Evolutionary conservation across 306 rosid genomes (phyloP).

Genomic region (Cucumis hystrix): DNA sequence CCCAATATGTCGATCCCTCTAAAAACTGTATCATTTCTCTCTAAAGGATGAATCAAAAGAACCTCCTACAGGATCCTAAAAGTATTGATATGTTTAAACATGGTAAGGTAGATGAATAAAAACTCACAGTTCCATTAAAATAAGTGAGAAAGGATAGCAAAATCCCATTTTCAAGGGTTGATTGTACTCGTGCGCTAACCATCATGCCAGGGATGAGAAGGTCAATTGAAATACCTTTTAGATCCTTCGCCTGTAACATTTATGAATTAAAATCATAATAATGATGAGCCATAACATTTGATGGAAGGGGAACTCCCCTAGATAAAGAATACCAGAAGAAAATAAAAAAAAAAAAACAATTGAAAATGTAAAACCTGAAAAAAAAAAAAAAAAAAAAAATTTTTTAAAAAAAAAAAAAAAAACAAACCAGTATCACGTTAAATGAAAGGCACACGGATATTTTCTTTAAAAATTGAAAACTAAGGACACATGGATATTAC

Average conservation of each 20-base stretch:
- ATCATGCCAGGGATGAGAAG: constrained; percentile 89
- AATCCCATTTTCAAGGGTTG: constrained; percentile 85
- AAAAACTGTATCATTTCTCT: too few relatives aligned
- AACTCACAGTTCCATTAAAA: constrained; percentile 92
- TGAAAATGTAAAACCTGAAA: too few relatives aligned
- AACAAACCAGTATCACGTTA: too few relatives aligned
- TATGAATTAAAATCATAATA: constrained; percentile 10
- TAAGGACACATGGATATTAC: constrained; percentile 26
- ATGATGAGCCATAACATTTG: neutral
- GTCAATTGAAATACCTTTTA: constrained; percentile 80
- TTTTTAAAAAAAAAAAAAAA: neutral
- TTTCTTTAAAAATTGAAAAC: neutral
- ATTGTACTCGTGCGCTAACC: constrained; percentile 71
- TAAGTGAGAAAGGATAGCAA: constrained; percentile 84
- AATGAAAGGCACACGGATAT: constrained; percentile 7
- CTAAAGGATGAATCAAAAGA: too few relatives aligned
- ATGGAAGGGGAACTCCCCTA: constrained; percentile 5
- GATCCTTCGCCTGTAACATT: constrained; percentile 68
- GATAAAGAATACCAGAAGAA: neutral
- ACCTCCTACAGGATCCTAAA: constrained; percentile 1
- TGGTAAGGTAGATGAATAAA: neutral
- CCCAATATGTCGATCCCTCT: too few relatives aligned
- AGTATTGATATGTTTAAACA: constrained; percentile 6
- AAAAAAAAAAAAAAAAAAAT: neutral
- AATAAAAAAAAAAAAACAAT: neutral